Base-by-base conservation (phyloP, 345 rosid species). In the Syzygium jambos region DNA sequence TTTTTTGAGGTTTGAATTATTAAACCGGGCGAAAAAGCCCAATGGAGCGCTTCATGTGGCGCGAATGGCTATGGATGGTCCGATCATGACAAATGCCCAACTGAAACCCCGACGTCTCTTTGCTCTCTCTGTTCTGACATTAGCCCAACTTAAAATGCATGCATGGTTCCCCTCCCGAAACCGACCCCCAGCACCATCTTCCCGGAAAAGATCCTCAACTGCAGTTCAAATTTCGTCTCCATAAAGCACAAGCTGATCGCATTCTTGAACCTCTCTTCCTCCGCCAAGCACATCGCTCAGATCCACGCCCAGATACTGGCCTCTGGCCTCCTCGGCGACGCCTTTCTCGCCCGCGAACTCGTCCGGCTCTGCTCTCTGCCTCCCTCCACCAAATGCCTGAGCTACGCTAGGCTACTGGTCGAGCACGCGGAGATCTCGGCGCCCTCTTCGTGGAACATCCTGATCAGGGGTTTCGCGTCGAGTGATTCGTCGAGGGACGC, bases 401-500 rank as follows among this genome's bases (percentile, higher is more conserved):
- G 83, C 78, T 93, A 91, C 78, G 95, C 95, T 7, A 94, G 90
- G 52, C 88, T 90, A 34, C 86, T 95, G 83, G 89, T 96, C 27
- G 52, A 89, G 89, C 86, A 87, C 41, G 93, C 95, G 4, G 84
- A 86, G 57, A 89, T 89, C 54, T 92, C 93, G 29, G 63, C 89
- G 8, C 93, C 96, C 73, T 88, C 93, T 54, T 89, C 94, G 25
- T 95, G 97, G 96, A 97, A 95, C 83, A 89, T 92, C 85, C 90
- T 96, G 41, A 92, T 94, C 63, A 91, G 97, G 90, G 95, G 94
- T 88, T 93, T 93, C 84, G 92, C 97, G 43, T 86, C 93, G 3
- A 92, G 94, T 41, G 91, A 90, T 84, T 89, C 93, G 11, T 95
- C 96, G 27, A 87, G 87, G 27, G 94, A 95, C 11, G 94, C 95